Evolutionary conservation across 139 green algal species (phyloP).

Genomic region (Astrephomene gubernaculifera): DNA sequence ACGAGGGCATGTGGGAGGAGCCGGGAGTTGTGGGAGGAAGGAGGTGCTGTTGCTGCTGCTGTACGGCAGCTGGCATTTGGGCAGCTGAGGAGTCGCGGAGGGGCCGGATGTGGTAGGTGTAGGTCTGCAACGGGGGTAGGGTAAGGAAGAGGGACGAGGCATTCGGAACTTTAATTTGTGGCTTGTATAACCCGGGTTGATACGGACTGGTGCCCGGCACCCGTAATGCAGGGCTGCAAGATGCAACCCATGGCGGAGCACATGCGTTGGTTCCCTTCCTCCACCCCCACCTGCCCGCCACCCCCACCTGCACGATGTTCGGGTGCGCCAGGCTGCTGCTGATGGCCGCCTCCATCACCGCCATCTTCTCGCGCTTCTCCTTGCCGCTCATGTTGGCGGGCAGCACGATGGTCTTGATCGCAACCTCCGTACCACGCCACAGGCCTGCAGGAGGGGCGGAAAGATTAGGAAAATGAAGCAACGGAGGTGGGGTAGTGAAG

Average conservation of each 20-base stretch:
- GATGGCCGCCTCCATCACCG: constrained; percentile 68
- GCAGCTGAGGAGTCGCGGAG: constrained; percentile 36
- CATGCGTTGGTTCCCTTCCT: not conserved
- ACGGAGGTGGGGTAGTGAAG: no score
- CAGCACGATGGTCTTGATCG: constrained; percentile 65
- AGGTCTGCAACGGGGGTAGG: constrained; percentile 41
- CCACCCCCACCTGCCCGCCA: not conserved
- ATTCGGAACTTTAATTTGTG: no score
- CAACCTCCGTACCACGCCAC: constrained; percentile 58
- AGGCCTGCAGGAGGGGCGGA: constrained; percentile 44
- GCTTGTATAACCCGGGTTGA: no score
- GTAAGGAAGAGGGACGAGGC: not conserved
- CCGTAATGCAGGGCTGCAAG: not conserved
- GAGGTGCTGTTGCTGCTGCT: no score
- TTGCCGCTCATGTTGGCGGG: constrained; percentile 46
- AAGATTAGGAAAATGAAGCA: no score
- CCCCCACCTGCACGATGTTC: constrained; percentile 55
- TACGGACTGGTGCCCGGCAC: no score
- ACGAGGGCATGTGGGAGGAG: no score
- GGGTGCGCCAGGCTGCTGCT: constrained; percentile 51
- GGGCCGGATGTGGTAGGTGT: constrained; percentile 60
- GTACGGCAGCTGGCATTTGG: no score
- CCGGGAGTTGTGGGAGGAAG: no score
- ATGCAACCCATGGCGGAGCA: not conserved
- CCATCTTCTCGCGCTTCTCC: constrained; percentile 63